Evolutionary conservation across 1,284 basidiomycete genomes (phyloP), one percentile per base, ranked within the genome.

Genomic region (Inonotus hispidus): DNA sequence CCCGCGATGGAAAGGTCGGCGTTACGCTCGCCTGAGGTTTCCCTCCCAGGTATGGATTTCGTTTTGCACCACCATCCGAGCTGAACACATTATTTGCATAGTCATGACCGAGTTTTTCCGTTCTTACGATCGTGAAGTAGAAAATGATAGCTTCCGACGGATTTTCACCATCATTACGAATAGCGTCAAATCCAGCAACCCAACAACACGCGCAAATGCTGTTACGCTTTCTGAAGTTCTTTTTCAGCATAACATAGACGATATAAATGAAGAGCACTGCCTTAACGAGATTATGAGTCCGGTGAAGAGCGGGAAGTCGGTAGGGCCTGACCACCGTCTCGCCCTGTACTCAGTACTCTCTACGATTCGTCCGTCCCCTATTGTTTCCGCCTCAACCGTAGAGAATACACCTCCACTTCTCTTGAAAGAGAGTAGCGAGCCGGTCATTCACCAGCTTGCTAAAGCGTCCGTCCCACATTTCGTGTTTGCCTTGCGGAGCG

Each of bases 281-380:
- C 80, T 83, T 1, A 73, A 78, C 10, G 92, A 95, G 65, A 73
- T 95, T 1, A 76, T 94, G 13, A 75, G 77, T 14, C 79, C 93
- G 0, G 89, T 92, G 3, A 88, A 90, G 69, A 74, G 85, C 0
- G 89, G 92, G 35, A 98, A 96, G 76, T 92, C 92, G 0, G 77
- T 87, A 0, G 92, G 92, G 1, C 82, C 90, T 2, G 94, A 95
- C 63, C 93, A 98, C 70, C 87, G 94, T n/a, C 73, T 85, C 5
- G 79, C 87, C 0, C 76, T 98, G 10, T 94, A 92, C 73, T 81
- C 82, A 7, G 92, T 97, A 84, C 78, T 93, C 1, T 73, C 79
- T 2, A 73, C 70, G 38, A 65, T 95, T 3, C 73, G 77, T 1
- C 79, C 87, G 1, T 80, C 83, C 2, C 65, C 74, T 1, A 67